Percentiles rank a stretch among this genome's conserved stretches.
Conservation (phyloP, 495 filamentous ascomycete genomes). For the Neurospora sp. region DNA sequence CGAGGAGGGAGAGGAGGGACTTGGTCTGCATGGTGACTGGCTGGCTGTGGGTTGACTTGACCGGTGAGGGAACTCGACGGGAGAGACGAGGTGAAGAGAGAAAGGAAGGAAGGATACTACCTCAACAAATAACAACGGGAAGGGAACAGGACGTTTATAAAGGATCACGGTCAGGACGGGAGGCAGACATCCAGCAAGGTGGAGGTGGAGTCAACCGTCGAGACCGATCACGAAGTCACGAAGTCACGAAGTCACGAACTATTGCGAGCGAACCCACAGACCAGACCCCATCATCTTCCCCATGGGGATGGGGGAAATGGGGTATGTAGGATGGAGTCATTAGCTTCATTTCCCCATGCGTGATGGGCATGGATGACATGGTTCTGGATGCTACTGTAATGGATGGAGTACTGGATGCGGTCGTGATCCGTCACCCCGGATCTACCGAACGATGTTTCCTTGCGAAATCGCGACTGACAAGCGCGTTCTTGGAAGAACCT, state of each 20-base stretch:
- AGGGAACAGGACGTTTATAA: not conserved
- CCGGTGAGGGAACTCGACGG: not conserved
- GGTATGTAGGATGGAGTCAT: not conserved
- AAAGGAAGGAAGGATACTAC: not conserved
- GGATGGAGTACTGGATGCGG: not conserved
- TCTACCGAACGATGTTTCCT: not conserved
- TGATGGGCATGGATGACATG: not conserved
- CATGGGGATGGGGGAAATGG: not conserved
- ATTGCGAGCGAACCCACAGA: not conserved
- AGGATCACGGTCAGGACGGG: not conserved
- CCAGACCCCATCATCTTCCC: not conserved
- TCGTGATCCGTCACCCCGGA: not conserved
- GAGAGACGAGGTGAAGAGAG: not conserved
- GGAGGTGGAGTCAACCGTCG: not conserved
- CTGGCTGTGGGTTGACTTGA: not conserved
- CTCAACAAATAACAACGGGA: not conserved
- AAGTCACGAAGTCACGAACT: not conserved
- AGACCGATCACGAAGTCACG: not conserved
- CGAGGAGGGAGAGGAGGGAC: conserved; percentile 7
- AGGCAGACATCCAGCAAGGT: not conserved
- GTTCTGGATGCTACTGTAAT: not conserved
- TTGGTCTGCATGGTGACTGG: not conserved
- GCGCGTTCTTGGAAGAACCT: no score
- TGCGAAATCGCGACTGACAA: not conserved
- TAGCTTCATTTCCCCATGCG: not conserved